Percentiles rank a stretch among this genome's conserved stretches.
Evolutionary conservation across 1,284 basidiomycete species (phyloP).

Genomic region (Wallemia ichthyophaga): DNA sequence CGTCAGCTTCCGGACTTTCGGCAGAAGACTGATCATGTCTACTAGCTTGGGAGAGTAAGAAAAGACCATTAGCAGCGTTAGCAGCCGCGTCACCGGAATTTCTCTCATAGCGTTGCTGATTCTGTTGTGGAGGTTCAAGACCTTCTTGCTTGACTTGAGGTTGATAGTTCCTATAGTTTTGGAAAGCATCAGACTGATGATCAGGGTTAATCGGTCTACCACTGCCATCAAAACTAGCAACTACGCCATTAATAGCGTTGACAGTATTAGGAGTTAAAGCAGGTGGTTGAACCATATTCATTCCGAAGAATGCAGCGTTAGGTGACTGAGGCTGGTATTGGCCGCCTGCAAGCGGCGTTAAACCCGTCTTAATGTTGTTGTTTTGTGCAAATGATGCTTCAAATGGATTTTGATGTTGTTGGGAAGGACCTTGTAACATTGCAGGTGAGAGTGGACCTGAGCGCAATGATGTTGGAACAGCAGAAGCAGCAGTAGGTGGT

Average conservation of each 20-base stretch:
- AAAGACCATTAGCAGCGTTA: slow-evolving; percentile 60
- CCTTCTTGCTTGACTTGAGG: slow-evolving; percentile 10
- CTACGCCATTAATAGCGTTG: slow-evolving; percentile 42
- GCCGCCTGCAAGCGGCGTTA: slow-evolving; percentile 32
- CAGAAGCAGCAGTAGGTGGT: slow-evolving; percentile 39
- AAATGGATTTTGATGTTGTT: slow-evolving; percentile 14
- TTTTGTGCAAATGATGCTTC: slow-evolving; percentile 23
- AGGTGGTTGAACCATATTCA: slow-evolving; percentile 36
- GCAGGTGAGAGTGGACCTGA: slow-evolving; percentile 76
- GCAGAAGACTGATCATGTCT: slow-evolving; percentile 43
- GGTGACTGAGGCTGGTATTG: slow-evolving; percentile 56
- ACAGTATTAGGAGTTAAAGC: slow-evolving; percentile 66
- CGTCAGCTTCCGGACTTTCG: slow-evolving; percentile 4
- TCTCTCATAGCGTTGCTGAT: slow-evolving; percentile 3
- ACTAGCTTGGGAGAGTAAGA: slow-evolving; percentile 72
- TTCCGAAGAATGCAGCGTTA: slow-evolving; percentile 68
- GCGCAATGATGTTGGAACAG: slow-evolving; percentile 49
- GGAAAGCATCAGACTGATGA: slow-evolving; percentile 13
- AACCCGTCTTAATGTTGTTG: slow-evolving; percentile 26
- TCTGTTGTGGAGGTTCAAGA: slow-evolving; percentile 3
- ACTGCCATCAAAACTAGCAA: slow-evolving; percentile 10
- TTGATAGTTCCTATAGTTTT: slow-evolving; percentile 14
- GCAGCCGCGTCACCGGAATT: slow-evolving; percentile 19
- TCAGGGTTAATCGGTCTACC: slow-evolving; percentile 3
- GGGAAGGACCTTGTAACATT: slow-evolving; percentile 66